phyloP scores from a whole-genome alignment of 1,284 basidiomycete genomes.

The Butyriboletus appendiculatus region DNA sequence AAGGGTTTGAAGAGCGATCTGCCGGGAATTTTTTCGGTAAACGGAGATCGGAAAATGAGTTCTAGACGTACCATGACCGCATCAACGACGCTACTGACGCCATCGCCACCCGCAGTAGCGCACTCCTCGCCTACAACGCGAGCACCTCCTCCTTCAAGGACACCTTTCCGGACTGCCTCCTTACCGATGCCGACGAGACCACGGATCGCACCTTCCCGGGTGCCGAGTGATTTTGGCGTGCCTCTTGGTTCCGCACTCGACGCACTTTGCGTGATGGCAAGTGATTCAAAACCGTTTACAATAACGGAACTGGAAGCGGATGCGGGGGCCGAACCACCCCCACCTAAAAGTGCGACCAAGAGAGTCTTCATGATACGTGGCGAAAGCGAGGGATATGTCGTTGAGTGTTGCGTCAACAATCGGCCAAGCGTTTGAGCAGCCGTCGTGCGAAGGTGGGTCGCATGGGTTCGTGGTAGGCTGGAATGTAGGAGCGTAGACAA shows the following conservation, averaged over 20 bases:
- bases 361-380: conserved; percentile 93
- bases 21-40: background rate
- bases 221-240: conserved; percentile 68
- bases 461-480: conserved; percentile 62
- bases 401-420: conserved; percentile 76
- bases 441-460: conserved; percentile 66
- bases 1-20: conserved; percentile 63
- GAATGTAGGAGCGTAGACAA: conserved; percentile 91
- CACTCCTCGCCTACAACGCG: conserved; percentile 69
- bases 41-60: background rate
- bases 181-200: conserved; percentile 83
- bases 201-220: conserved; percentile 83
- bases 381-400: conserved; percentile 81
- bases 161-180: conserved; percentile 77
- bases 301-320: conserved; percentile 14
- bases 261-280: conserved; percentile 20
- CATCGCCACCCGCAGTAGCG: conserved; percentile 39
- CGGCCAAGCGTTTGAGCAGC: conserved; percentile 84
- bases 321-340: conserved; percentile 10
- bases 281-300: conserved; percentile 33
- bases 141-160: conserved; percentile 77
- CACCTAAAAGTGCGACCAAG: conserved; percentile 73
- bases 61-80: conserved; percentile 54
- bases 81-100: conserved; percentile 44
- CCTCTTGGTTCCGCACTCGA: conserved; percentile 36